Conservation (phyloP, 768 basidiomycete species). For the Termitomyces sp. region DNA sequence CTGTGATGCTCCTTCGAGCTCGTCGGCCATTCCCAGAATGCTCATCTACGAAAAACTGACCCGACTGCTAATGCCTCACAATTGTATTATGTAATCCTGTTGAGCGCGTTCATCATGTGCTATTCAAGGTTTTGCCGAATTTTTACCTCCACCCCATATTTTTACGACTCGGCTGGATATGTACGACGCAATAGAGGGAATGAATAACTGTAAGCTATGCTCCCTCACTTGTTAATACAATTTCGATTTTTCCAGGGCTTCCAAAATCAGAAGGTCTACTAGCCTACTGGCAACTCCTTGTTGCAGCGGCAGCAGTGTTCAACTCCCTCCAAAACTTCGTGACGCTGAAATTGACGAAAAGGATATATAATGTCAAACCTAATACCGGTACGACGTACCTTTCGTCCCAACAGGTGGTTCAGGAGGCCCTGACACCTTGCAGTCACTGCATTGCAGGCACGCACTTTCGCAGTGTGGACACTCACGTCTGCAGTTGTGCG, state of each 20-base stretch:
- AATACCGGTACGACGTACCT: slow-evolving; percentile 26
- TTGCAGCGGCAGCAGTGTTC: slow-evolving; percentile 73
- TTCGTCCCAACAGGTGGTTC: neutral
- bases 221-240: neutral
- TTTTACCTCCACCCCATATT: neutral
- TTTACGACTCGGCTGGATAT: neutral
- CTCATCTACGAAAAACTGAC: slow-evolving; percentile 3
- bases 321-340: slow-evolving; percentile 82
- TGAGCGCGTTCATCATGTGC: too few relatives aligned
- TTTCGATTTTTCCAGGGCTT: slow-evolving; percentile 36
- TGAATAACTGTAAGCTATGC: slow-evolving; percentile 9
- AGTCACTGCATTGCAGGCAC: slow-evolving; percentile 86
- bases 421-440: slow-evolving; percentile 3
- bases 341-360: slow-evolving; percentile 72
- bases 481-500: slow-evolving; percentile 80
- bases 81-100: neutral
- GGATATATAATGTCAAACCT: slow-evolving; percentile 58
- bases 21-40: slow-evolving; percentile 20
- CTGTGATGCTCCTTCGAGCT: slow-evolving; percentile 10
- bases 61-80: neutral
- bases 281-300: slow-evolving; percentile 84
- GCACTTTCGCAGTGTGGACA: slow-evolving; percentile 92
- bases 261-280: slow-evolving; percentile 67
- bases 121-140: neutral
- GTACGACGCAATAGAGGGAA: neutral